Percentiles rank a stretch among this genome's conserved stretches.
phyloP scores from a whole-genome alignment of 305 asterid species.

The Plantago lanceolata region DNA sequence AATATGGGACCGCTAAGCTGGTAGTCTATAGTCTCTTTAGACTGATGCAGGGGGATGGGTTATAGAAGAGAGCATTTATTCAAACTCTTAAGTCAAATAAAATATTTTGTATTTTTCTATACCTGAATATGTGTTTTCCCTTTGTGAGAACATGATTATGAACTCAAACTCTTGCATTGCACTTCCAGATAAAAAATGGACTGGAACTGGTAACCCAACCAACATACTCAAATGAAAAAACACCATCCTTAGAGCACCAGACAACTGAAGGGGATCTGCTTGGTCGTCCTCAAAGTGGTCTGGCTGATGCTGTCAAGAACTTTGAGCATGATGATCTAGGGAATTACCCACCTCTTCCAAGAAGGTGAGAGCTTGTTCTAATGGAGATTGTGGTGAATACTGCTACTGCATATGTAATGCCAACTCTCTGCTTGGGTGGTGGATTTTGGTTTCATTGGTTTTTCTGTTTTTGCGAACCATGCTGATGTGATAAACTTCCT shows the following conservation, averaged over 20 bases:
- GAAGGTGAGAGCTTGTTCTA: constrained; percentile 79
- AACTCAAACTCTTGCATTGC: constrained; percentile 29
- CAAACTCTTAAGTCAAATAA: neutral
- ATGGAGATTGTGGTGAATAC: constrained; percentile 52
- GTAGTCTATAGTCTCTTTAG: too few species aligned
- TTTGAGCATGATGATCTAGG: constrained; percentile 57
- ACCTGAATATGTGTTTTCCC: constrained; percentile 11
- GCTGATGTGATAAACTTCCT: constrained; percentile 24
- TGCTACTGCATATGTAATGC: constrained; percentile 39
- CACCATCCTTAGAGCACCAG: constrained; percentile 56
- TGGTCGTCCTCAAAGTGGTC: constrained; percentile 54
- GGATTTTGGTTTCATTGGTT: constrained; percentile 41
- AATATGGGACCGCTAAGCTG: too few species aligned
- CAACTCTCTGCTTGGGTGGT: constrained; percentile 42
- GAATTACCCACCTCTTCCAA: constrained; percentile 59
- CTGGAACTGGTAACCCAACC: constrained; percentile 78
- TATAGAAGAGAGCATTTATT: too few species aligned
- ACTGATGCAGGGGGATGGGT: too few species aligned
- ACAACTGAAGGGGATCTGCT: constrained; percentile 53
- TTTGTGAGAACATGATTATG: constrained; percentile 16
- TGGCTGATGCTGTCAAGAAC: constrained; percentile 39
- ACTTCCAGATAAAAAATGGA: constrained; percentile 62
- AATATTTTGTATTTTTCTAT: neutral
- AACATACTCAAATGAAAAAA: constrained; percentile 56
- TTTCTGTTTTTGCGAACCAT: constrained; percentile 26